These are phyloP conservation scores for Hebeloma cylindrosporum DNA, from an alignment of 768 basidiomycete genomes.

Conservation along the genomic window DNA sequence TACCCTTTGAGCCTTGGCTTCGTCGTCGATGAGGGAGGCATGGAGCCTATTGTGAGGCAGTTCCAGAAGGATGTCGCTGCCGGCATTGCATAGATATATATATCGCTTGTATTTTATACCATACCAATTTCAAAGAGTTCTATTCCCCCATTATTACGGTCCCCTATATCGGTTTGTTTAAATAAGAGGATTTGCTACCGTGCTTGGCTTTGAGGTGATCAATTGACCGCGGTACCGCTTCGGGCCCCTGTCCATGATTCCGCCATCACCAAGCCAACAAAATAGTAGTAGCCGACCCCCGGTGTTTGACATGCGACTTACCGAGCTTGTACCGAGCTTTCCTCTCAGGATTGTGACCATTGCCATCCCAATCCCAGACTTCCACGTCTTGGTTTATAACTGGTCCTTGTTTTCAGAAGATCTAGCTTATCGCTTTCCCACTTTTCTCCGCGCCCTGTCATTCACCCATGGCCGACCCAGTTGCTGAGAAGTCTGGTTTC, in stretches of 20 bases:
- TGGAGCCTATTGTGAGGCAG: conserved; percentile 41
- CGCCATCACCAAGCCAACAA: too few species aligned
- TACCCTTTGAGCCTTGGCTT: conserved; percentile 46
- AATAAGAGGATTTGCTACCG: too few species aligned
- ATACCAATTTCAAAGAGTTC: neutral
- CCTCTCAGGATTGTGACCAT: conserved; percentile 3
- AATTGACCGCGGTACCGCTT: too few species aligned
- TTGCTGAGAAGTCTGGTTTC: conserved; percentile 73
- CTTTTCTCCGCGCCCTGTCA: neutral
- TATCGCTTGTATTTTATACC: conserved; percentile 2
- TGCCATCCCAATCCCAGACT: conserved; percentile 1
- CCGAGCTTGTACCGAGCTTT: neutral
- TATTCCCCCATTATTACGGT: neutral
- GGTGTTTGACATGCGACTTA: too few species aligned
- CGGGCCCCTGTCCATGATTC: too few species aligned
- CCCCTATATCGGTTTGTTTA: too few species aligned
- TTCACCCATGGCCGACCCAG: conserved; percentile 60
- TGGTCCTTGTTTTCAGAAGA: neutral
- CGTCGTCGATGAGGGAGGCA: conserved; percentile 44
- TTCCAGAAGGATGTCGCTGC: conserved; percentile 24
- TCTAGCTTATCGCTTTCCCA: neutral
- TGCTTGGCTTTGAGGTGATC: too few species aligned
- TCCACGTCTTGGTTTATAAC: conserved; percentile 2
- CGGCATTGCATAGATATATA: conserved; percentile 3
- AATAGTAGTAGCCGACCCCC: too few species aligned